Base-by-base conservation (phyloP, 2,329 filamentous ascomycete genomes). In the Calonectria montana region DNA sequence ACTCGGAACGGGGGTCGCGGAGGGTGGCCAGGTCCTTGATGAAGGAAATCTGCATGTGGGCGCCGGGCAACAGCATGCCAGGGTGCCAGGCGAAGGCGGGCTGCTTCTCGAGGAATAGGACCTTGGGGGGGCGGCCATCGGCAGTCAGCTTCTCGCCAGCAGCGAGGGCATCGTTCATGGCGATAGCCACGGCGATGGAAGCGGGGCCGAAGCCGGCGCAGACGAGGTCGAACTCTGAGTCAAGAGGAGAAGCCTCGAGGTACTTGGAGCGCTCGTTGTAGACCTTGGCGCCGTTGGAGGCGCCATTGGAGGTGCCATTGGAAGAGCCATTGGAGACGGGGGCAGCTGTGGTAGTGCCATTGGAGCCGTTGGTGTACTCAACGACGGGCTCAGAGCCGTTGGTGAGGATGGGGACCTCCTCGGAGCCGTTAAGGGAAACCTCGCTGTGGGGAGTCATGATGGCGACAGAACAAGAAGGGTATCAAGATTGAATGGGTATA, bases 31-130 rank as follows among this genome's bases (percentile, higher is more conserved):
- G 90, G 81, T 98, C 96, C 86, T 98, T 98, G 86, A 98, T 90
- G 86, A 98, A 98, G 12, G 94, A 97, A 78, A 98, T 98, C 82
- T 98, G 96, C 96, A 98, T 98, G 85, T 94, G 95, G 65, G 96
- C 94, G 6, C 95, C 96, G 0, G 95, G 94, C 3, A 98, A 90
- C 71, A 98, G 91, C 96, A 98, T 98, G 71, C 96, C 96, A 0
- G 95, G 92, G 83, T 98, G 96, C 96, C 96, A 98, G 70, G 94
- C 91, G 81, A 98, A 98, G 59, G 88, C 86, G 37, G 87, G 80
- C 84, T 98, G 96, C 83, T 94, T 93, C 86, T 98, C 96, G 27
- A 98, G 85, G 84, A 98, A 98, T 53, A 94, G 89, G 4, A 97
- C 92, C 81, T 94, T 95, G 59, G 94, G 94, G 8, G 85, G 64